These are phyloP conservation scores for Aureobasidium sp. DNA, from an alignment of 2,329 filamentous ascomycete species.

Conservation along the genomic window DNA sequence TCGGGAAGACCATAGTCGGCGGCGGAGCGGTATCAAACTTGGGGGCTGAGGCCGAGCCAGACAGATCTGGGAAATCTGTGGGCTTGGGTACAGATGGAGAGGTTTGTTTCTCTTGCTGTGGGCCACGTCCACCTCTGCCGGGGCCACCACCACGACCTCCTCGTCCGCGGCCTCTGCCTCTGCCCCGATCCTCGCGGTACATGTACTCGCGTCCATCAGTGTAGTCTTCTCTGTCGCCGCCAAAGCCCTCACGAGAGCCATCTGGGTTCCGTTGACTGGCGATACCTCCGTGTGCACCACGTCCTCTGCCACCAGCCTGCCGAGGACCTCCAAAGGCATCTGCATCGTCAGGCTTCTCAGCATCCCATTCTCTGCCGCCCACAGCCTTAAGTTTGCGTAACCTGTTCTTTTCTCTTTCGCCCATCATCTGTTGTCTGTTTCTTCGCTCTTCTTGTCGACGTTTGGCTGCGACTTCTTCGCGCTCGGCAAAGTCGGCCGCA, in stretches of 20 bases:
- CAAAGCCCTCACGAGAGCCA: constrained; percentile 18
- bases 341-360: constrained; percentile 45
- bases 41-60: constrained; percentile 30
- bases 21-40: constrained; percentile 4
- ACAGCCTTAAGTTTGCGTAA: constrained; percentile 51
- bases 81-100: constrained; percentile 28
- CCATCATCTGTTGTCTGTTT: constrained; percentile 52
- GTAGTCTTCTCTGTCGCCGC: constrained; percentile 25
- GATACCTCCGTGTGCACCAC: constrained; percentile 47
- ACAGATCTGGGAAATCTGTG: constrained; percentile 40
- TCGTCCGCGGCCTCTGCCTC: constrained; percentile 19
- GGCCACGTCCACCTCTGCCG: constrained; percentile 17
- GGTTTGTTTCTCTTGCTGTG: constrained; percentile 9
- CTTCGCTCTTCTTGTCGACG: constrained; percentile 41
- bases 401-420: constrained; percentile 53
- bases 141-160: constrained; percentile 29
- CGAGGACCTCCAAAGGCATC: constrained; percentile 26
- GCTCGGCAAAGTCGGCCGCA: constrained; percentile 53
- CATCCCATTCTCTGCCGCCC: constrained; percentile 54
- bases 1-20: constrained; percentile 12
- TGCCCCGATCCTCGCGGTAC: constrained; percentile 23
- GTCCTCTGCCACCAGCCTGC: constrained; percentile 35
- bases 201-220: constrained; percentile 29
- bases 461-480: constrained; percentile 46
- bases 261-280: constrained; percentile 21